phyloP scores from a whole-genome alignment of 192 early-diverging fungal genomes.

The Funneliformis mosseae region DNA sequence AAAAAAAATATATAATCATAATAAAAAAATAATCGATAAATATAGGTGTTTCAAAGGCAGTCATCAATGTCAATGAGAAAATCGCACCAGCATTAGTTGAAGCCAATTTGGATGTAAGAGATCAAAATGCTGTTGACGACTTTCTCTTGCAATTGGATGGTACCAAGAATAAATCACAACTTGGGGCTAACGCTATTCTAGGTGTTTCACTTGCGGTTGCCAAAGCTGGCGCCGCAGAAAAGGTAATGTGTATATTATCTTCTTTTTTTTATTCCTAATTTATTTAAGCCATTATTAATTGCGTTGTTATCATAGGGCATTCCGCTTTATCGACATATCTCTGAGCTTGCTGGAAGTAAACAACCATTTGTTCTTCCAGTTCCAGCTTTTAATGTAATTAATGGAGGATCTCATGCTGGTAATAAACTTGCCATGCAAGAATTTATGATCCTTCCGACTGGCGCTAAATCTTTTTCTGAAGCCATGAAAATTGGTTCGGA shows the following conservation, averaged over 20 bases:
- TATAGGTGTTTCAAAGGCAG: slow-evolving; percentile 85
- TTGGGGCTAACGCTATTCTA: slow-evolving; percentile 98
- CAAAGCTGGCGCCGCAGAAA: slow-evolving; percentile 93
- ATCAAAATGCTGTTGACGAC: slow-evolving; percentile 89
- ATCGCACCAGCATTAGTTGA: slow-evolving; percentile 85
- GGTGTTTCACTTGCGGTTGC: slow-evolving; percentile 96
- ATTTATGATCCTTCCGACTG: slow-evolving; percentile 99
- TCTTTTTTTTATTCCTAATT: background rate
- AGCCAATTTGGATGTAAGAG: slow-evolving; percentile 78
- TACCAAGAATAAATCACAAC: slow-evolving; percentile 93
- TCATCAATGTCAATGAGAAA: slow-evolving; percentile 86
- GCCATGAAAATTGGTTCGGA: slow-evolving; percentile 98
- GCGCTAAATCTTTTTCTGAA: slow-evolving; percentile 89
- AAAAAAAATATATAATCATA: background rate
- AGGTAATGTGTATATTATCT: slow-evolving; percentile 36
- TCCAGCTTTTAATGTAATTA: slow-evolving; percentile 98
- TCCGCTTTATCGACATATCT: slow-evolving; percentile 94
- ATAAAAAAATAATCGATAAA: background rate
- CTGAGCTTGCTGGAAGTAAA: slow-evolving; percentile 82
- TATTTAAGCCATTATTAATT: background rate
- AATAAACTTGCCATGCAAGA: slow-evolving; percentile 99
- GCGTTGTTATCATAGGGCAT: slow-evolving; percentile 52
- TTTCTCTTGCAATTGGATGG: slow-evolving; percentile 93
- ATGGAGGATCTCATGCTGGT: slow-evolving; percentile 98
- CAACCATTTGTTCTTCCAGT: slow-evolving; percentile 93